phyloP scores from a whole-genome alignment of 257 asterid species.

The Solanum stenotomum region DNA sequence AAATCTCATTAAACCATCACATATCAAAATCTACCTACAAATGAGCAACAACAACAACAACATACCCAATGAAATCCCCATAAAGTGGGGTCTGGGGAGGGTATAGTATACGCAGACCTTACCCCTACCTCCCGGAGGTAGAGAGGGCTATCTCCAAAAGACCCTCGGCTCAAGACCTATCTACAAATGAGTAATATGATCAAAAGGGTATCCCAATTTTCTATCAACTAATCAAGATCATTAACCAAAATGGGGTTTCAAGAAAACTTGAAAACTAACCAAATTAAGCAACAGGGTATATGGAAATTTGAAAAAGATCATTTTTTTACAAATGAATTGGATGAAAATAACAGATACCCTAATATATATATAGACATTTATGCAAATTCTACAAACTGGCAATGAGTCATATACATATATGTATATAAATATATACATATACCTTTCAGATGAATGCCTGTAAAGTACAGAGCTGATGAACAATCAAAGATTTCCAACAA shows the following conservation, averaged over 20 bases:
- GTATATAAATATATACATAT: not conserved
- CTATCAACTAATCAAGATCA: not conserved
- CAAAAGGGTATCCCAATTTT: not conserved
- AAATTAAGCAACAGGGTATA: not conserved
- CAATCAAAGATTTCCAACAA: slow-evolving; percentile 48
- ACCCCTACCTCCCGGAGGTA: not conserved
- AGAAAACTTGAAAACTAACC: not conserved
- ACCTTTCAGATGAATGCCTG: not conserved
- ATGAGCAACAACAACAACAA: not conserved
- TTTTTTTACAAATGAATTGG: not conserved
- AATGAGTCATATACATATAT: not conserved
- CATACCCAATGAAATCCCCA: not conserved
- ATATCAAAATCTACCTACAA: not conserved
- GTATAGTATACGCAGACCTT: not conserved
- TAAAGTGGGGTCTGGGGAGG: not conserved
- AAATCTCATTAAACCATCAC: slow-evolving; percentile 18
- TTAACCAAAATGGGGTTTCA: not conserved
- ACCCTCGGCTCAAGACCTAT: not conserved
- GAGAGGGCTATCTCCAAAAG: not conserved
- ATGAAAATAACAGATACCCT: not conserved
- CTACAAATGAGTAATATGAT: not conserved
- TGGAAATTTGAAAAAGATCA: not conserved
- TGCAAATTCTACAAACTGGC: not conserved
- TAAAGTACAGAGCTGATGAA: slow-evolving; percentile 25
- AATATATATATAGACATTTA: not conserved